Conservation (phyloP, 495 filamentous ascomycete genomes). For the Xanthoparmelia taractica region DNA sequence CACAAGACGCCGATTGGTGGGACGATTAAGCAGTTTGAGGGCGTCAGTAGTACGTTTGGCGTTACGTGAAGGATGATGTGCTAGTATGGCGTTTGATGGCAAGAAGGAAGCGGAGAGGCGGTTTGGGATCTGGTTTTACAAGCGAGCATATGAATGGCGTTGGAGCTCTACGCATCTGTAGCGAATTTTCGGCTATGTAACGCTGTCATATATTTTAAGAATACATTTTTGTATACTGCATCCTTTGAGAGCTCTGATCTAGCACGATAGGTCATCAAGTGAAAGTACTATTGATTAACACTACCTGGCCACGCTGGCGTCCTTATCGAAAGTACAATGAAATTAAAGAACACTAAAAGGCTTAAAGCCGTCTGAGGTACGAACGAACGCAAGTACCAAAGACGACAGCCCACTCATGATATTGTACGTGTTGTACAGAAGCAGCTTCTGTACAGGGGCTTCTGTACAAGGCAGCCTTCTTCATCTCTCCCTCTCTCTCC, state of each 20-base stretch:
- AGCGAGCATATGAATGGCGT: no score
- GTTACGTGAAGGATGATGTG: conserved; percentile 27
- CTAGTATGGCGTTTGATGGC: neutral
- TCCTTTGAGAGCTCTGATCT: neutral
- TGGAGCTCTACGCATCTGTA: neutral
- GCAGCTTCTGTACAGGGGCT: neutral
- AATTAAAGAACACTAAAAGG: neutral
- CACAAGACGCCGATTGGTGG: conserved; percentile 66
- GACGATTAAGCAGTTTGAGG: conserved; percentile 46
- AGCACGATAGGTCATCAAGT: neutral
- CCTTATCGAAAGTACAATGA: neutral
- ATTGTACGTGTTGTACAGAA: no score
- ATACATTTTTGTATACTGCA: neutral
- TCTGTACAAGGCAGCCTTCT: neutral
- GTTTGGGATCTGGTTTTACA: neutral
- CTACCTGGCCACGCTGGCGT: no score
- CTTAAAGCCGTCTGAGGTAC: neutral
- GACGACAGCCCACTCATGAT: neutral
- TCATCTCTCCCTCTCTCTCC: no score
- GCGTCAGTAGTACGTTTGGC: conserved; percentile 53
- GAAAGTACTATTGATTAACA: neutral
- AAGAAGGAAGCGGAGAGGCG: neutral
- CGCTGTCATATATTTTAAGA: neutral
- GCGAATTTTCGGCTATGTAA: neutral
- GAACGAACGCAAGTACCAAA: neutral